Evolutionary conservation across 2,329 filamentous ascomycete genomes (phyloP), one percentile per base, ranked within the genome.

Genomic region (Cylindrodendrum hubeiense): DNA sequence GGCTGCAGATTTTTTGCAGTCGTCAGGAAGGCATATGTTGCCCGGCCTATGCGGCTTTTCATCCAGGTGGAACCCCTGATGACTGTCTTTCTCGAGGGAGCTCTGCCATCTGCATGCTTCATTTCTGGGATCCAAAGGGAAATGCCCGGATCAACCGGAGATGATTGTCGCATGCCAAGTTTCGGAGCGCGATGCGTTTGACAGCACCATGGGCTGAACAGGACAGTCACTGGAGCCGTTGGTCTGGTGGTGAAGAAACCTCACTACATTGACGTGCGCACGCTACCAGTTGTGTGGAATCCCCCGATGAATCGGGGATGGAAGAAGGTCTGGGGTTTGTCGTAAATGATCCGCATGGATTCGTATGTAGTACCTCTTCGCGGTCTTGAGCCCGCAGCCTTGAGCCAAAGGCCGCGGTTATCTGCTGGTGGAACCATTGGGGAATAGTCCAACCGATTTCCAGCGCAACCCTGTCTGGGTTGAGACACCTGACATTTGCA

Each of bases 291-390:
- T 47, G 50, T 37, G 34, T 39, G 52, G 47, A 22, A 54, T 44
- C 53, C 49, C 57, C 51, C 34, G 53, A 55, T 55, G 58, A 61
- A 59, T 67, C 37, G 55, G 44, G 55, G 26, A 47, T 44, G 52
- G 56, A 66, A 63, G 69, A 63, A 59, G 58, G 56, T 64, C 56
- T 41, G 50, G 63, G 53, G 33, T 49, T 56, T 65, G 66, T 76
- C 76, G 76, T 78, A 80, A 79, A 78, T 75, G 49, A 78, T 79
- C 77, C 77, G 68, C 63, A 70, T 70, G 77, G 77, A 78, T 78
- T 67, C 73, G 71, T 79, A 79, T 78, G 70, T 79, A 79, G 77
- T 75, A 74, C 67, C 55, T 70, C 44, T 63, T 69, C 19, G 65
- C 64, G 65, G 70, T 66, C 53, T 51, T 63, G 62, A 39, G 37